Conservation (phyloP, 495 filamentous ascomycete genomes). For the Podospora comata region DNA sequence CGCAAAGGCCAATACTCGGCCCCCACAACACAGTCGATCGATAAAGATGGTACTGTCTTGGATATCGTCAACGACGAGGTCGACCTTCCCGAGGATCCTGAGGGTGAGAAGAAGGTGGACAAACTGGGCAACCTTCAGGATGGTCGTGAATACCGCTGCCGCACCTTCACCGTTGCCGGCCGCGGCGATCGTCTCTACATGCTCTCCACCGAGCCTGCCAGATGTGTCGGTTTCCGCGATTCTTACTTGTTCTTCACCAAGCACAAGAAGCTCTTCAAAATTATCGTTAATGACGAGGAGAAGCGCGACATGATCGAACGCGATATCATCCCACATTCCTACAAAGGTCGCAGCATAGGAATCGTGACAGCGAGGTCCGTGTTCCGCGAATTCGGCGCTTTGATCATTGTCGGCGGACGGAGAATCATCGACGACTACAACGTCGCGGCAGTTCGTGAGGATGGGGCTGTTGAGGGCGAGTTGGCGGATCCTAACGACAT, state of each 20-base stretch:
- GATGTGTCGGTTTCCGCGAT: constrained; percentile 94
- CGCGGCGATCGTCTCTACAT: constrained; percentile 90
- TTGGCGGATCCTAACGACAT: constrained; percentile 82
- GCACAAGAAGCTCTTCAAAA: constrained; percentile 90
- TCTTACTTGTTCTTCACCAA: constrained; percentile 98
- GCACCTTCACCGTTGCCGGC: constrained; percentile 83
- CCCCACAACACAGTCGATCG: constrained; percentile 68
- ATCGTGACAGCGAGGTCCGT: constrained; percentile 96
- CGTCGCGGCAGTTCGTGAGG: constrained; percentile 67
- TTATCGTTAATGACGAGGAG: constrained; percentile 88
- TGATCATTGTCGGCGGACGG: constrained; percentile 87
- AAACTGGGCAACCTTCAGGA: constrained; percentile 76
- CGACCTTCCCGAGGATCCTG: constrained; percentile 77
- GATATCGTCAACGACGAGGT: constrained; percentile 92
- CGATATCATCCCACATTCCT: constrained; percentile 91
- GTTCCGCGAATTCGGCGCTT: constrained; percentile 92
- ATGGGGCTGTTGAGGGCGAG: constrained; percentile 85
- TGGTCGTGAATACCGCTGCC: constrained; percentile 86
- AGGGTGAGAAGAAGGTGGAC: constrained; percentile 91
- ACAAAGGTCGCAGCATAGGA: constrained; percentile 96
- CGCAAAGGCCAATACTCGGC: constrained; percentile 74
- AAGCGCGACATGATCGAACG: constrained; percentile 93
- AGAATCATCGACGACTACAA: constrained; percentile 89
- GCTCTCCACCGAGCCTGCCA: constrained; percentile 93
- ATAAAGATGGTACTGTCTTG: constrained; percentile 92